phyloP scores from a whole-genome alignment of 2,329 filamentous ascomycete species.

The Fusarium citri region DNA sequence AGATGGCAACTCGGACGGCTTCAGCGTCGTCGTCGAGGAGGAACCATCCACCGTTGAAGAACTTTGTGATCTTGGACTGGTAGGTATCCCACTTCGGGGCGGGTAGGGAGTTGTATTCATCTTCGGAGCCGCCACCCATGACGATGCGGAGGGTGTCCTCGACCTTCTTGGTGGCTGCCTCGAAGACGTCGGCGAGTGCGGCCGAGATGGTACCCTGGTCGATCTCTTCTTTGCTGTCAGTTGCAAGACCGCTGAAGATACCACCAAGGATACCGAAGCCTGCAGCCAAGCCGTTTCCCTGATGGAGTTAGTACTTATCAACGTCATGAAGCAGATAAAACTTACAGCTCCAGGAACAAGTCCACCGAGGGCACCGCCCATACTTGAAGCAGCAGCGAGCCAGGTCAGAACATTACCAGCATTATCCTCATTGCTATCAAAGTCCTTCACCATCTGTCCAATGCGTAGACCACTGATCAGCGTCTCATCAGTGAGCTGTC shows the following conservation, averaged over 20 bases:
- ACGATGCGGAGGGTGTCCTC: constrained; percentile 5
- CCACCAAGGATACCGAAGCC: constrained; percentile 8
- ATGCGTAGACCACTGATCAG: constrained; percentile 5
- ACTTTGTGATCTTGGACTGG: constrained; percentile 29
- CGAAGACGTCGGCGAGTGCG: constrained; percentile 6
- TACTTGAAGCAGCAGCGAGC: neutral
- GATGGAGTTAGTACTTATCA: neutral
- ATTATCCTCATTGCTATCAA: neutral
- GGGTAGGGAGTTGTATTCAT: constrained; percentile 16
- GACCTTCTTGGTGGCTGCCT: constrained; percentile 2
- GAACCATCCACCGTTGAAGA: constrained; percentile 34
- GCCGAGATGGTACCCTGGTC: constrained; percentile 2
- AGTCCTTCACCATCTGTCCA: constrained; percentile 12
- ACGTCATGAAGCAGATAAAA: neutral
- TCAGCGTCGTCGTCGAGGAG: constrained; percentile 26
- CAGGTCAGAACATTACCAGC: constrained; percentile 1
- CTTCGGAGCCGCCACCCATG: constrained; percentile 11
- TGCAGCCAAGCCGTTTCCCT: constrained; percentile 3
- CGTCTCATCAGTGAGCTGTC: constrained; percentile 14
- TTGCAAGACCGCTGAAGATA: neutral
- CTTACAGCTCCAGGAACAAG: constrained; percentile 16
- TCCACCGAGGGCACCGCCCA: constrained; percentile 7
- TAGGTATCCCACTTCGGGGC: constrained; percentile 25
- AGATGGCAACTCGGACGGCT: constrained; percentile 18
- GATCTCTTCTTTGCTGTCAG: neutral